A percentile compares a stretch with the other conserved stretches of the same genome.
Conservation (phyloP, 2,329 filamentous ascomycete genomes). For the Aphanocladium album region DNA sequence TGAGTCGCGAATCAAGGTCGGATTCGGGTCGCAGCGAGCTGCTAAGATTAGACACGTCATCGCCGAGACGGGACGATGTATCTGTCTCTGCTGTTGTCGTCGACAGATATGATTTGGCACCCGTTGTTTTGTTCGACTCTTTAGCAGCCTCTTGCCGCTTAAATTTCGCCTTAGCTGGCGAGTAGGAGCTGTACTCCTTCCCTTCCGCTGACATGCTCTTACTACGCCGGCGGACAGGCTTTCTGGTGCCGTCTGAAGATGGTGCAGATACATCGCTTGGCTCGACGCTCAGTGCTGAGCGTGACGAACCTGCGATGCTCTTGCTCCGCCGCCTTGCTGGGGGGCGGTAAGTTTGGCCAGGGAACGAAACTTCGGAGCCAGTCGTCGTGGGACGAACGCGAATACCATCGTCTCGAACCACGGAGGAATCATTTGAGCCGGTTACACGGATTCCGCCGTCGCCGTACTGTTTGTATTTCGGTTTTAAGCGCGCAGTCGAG, state of each 20-base stretch:
- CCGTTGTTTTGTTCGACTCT: conserved; percentile 18
- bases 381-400: conserved; percentile 14
- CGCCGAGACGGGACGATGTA: conserved; percentile 24
- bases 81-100: conserved; percentile 15
- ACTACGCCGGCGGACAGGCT: neutral
- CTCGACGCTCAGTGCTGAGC: neutral
- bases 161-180: conserved; percentile 35
- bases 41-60: conserved; percentile 25
- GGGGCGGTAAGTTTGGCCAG: conserved; percentile 12
- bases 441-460: conserved; percentile 29
- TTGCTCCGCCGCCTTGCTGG: conserved; percentile 10
- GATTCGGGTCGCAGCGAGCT: conserved; percentile 23
- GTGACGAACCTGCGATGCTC: conserved; percentile 1
- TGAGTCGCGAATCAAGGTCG: conserved; percentile 31
- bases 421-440: conserved; percentile 13
- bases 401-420: conserved; percentile 17
- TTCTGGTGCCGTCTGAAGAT: conserved; percentile 11
- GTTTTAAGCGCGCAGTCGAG: conserved; percentile 8
- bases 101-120: neutral
- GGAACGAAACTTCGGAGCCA: conserved; percentile 19
- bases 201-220: conserved; percentile 7
- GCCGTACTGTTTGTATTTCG: conserved; percentile 12
- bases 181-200: conserved; percentile 27
- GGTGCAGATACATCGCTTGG: conserved; percentile 7
- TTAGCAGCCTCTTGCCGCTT: no score